Percentiles rank a stretch among this genome's conserved stretches.
Conservation (phyloP, 345 rosid genomes). For the Isatis tinctoria region DNA sequence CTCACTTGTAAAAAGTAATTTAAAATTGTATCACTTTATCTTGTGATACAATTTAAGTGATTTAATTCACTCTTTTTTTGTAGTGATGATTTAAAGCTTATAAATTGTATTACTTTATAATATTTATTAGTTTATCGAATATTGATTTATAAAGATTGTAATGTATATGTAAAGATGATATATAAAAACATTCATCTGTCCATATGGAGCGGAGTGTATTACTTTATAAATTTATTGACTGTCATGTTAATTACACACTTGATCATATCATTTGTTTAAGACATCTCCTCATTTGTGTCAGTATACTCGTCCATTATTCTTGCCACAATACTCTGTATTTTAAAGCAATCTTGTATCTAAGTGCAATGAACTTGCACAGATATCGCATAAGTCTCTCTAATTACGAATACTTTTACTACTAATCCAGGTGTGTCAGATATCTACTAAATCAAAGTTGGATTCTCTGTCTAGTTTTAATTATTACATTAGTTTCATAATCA, state of each 20-base stretch:
- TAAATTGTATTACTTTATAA: no score
- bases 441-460: conserved; percentile 32
- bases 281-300: conserved; percentile 28
- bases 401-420: neutral
- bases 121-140: no score
- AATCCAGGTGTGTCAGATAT: conserved; percentile 32
- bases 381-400: neutral
- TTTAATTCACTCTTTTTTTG: no score
- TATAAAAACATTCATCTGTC: neutral
- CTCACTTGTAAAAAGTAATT: no score
- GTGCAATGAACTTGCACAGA: conserved; percentile 24
- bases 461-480: neutral
- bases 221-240: neutral
- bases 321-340: conserved; percentile 19
- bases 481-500: conserved; percentile 5
- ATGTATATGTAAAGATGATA: neutral
- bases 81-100: no score
- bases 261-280: conserved; percentile 5
- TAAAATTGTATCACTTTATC: no score
- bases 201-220: neutral
- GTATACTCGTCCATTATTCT: conserved; percentile 15
- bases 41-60: no score
- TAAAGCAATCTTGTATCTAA: conserved; percentile 3
- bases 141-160: no score
- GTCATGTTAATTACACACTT: neutral